Evolutionary conservation across 345 rosid genomes (phyloP).

Genomic region (Iberis pinnata): DNA sequence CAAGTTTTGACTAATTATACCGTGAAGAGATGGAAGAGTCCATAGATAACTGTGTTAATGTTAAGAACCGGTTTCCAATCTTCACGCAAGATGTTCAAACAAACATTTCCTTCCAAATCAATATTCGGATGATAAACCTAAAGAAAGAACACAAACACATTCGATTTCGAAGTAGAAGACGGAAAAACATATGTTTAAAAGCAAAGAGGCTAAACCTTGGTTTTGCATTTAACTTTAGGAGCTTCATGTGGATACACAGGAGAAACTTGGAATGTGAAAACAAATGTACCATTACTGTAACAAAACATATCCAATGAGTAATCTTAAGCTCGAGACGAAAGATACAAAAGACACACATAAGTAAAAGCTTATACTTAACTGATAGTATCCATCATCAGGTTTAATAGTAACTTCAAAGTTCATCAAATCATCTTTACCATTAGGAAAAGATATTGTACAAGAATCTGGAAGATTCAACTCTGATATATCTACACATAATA

Average conservation of each 20-base stretch:
- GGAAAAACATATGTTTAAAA: background rate
- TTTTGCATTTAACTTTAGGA: conserved; percentile 97
- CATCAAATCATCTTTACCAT: conserved; percentile 82
- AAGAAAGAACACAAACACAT: conserved; percentile 1
- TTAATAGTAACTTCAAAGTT: conserved; percentile 68
- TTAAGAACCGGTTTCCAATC: conserved; percentile 99
- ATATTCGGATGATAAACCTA: conserved; percentile 96
- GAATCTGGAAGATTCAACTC: conserved; percentile 75
- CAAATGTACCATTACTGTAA: conserved; percentile 68
- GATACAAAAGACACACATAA: background rate
- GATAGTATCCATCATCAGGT: conserved; percentile 84
- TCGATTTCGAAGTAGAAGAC: background rate
- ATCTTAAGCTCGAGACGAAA: background rate
- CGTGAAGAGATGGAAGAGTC: conserved; percentile 87
- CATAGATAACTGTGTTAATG: conserved; percentile 84
- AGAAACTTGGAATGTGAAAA: conserved; percentile 84
- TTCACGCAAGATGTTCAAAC: conserved; percentile 87
- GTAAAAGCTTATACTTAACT: conserved; percentile 38
- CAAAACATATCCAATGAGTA: background rate
- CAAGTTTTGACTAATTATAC: conserved; percentile 31
- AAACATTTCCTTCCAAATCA: conserved; percentile 97
- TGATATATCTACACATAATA: conserved; percentile 40
- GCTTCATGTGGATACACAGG: conserved; percentile 90
- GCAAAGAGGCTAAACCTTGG: conserved; percentile 52
- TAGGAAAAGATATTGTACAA: conserved; percentile 59